Percentiles rank a stretch among this genome's conserved stretches.
These are phyloP conservation scores for Acer saccharum DNA, from an alignment of 345 rosid genomes.

Conservation along the genomic window DNA sequence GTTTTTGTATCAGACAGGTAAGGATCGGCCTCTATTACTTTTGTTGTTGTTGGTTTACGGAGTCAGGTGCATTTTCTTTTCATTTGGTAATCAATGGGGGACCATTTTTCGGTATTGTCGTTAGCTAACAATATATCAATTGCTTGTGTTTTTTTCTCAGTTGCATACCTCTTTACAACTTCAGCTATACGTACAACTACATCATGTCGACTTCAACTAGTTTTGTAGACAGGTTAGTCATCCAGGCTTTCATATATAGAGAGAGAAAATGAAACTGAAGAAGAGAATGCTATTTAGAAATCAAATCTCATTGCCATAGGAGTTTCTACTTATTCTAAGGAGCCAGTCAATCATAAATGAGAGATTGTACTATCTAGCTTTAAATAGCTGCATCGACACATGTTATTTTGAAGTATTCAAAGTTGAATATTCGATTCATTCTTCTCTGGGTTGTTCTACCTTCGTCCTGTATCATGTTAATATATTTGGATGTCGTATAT, in stretches of 20 bases:
- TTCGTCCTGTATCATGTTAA: background rate
- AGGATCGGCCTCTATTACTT: slow-evolving; percentile 21
- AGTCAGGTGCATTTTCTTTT: background rate
- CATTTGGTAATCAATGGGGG: background rate
- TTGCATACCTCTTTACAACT: slow-evolving; percentile 95
- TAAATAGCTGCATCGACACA: background rate
- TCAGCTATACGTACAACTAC: slow-evolving; percentile 87
- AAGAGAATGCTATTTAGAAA: background rate
- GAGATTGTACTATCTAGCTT: background rate
- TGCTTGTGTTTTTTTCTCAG: slow-evolving; percentile 59
- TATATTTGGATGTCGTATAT: background rate
- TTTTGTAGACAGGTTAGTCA: slow-evolving; percentile 92
- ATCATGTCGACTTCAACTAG: slow-evolving; percentile 89
- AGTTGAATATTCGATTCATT: background rate
- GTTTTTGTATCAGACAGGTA: slow-evolving; percentile 97
- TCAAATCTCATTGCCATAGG: background rate
- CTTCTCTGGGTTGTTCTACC: background rate
- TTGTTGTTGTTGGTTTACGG: background rate
- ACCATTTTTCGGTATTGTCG: background rate
- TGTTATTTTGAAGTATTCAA: background rate
- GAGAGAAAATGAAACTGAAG: slow-evolving; percentile 1
- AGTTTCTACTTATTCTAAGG: slow-evolving; percentile 1
- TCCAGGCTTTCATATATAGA: background rate
- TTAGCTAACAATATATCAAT: slow-evolving; percentile 38
- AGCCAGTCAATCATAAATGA: background rate